Base-by-base conservation (phyloP, 371 early-diverging fungal genomes). In the Circinella umbellata region DNA sequence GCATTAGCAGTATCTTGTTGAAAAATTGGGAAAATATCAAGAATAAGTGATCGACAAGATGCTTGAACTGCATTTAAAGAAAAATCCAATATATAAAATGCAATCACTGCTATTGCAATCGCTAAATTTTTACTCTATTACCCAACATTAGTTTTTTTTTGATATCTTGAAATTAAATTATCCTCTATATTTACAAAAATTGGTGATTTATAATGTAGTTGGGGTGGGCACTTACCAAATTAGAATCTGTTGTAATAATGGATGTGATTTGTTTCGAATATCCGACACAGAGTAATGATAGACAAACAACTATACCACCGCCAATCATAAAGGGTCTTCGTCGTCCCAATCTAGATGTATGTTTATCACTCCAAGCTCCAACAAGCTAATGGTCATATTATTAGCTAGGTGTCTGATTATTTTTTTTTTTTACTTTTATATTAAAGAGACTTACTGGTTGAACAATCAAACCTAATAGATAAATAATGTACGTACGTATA, bases 71-170 rank as follows among this genome's bases (percentile, higher is more conserved):
- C 90, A 68, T 93, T 93, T 65, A 93, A 79, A 0, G 92, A 86
- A 70, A 94, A 93, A 70, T 94, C 95, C 13, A 94, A 76, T 35
- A 83, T 73, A 66, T 91, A 93, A 74, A 94, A 93, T 0, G 87
- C 88, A 0, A 80, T 17, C 2, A 94, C 93, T 7, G 93, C 93
- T 3, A 89, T 75, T 2, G 73, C 69, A 37, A 90, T 88, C 60
- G 72, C 67, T 47, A 78, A 75, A 0, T 60, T 71, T 20, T 71
- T 77, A 35, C 76, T 74, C 87, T 88, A 71, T n/a, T n/a, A n/a
- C n/a, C n/a, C n/a, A n/a, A n/a, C n/a, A n/a, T n/a, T n/a, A n/a
- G n/a, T n/a, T n/a, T n/a, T n/a, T n/a, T n/a, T n/a, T n/a, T n/a
- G n/a, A n/a, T n/a, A n/a, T n/a, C n/a, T n/a, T n/a, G n/a, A n/a